Base-by-base conservation (phyloP, 1,139 yeast genomes). In the Yamadazyma conglobata region DNA sequence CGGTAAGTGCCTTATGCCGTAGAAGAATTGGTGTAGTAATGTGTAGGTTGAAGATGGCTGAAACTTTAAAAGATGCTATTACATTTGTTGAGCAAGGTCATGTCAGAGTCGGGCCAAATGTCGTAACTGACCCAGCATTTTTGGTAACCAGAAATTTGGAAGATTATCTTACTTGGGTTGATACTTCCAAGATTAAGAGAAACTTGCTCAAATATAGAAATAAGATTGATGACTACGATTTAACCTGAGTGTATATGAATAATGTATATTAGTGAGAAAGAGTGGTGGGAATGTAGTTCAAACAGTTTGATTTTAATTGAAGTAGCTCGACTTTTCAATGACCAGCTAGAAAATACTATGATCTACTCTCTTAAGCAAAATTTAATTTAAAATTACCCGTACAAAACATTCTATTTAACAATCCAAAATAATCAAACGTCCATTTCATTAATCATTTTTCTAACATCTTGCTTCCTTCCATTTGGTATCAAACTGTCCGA, bases 141-240 rank as follows among this genome's bases (percentile, higher is more conserved):
- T 67, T 93, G 47, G 94, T 93, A 3, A 89, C 96, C 7, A 71
- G 93, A 52, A 87, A 80, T 47, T 73, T 91, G 81, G 98, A 93
- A 55, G 99, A 93, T 59, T 91, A 87, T 57, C 73, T 93, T 48
- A 93, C 98, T 2, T 93, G 99, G 99, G 94, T 86, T 12, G 97
- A 93, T 51, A 73, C 79, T 28, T 83, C 95, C 43, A 93, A 91
- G 79, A 89, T 93, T 58, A 89, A 85, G 71, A 74, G 84, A 51
- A 88, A 87, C 46, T 77, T 89, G 38, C 79, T 89, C 61, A 84
- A 84, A 61, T 93, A 85, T 64, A 82, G 86, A 63, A 89, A 91
- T 60, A 77, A 79, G 62, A 75, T 82, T 51, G 93, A 83, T 58
- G 93, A 83, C 59, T 83, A 74, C 54, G 86, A 79, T 39, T 67